These are phyloP conservation scores for Nepenthes alata DNA, from an alignment of 179 eudicot species.

Conservation along the genomic window DNA sequence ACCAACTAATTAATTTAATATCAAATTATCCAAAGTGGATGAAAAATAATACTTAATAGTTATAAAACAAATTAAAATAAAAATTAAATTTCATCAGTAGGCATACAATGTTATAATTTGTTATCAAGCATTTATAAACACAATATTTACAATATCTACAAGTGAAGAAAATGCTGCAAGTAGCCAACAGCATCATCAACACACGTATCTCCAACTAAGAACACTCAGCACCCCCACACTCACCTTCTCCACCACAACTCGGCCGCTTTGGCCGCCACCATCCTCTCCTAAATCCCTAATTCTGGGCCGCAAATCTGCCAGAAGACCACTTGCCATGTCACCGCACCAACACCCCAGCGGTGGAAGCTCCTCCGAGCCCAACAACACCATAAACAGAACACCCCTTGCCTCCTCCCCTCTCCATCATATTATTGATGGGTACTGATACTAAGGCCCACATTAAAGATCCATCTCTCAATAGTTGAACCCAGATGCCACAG, in stretches of 20 bases:
- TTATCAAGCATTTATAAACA: no score
- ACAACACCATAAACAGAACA: slow-evolving; percentile 13
- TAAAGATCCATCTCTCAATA: no score
- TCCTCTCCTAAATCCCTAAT: slow-evolving; percentile 8
- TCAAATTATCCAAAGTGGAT: no score
- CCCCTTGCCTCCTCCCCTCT: slow-evolving; percentile 25
- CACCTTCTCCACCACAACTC: slow-evolving; percentile 28
- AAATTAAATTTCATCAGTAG: no score
- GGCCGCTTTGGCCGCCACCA: not conserved
- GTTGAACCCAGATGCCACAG: no score
- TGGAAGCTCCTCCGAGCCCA: slow-evolving; percentile 41
- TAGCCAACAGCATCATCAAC: slow-evolving; percentile 42
- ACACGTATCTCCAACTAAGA: slow-evolving; percentile 30
- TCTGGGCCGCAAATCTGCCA: slow-evolving; percentile 30
- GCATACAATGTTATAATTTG: no score
- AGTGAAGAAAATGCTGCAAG: slow-evolving; percentile 33
- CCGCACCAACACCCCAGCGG: slow-evolving; percentile 24
- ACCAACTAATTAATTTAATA: no score
- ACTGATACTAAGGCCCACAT: no score
- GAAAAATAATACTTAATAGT: no score
- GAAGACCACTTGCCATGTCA: slow-evolving; percentile 18
- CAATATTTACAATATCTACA: no score
- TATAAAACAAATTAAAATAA: no score
- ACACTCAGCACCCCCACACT: slow-evolving; percentile 37
- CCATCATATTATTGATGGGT: slow-evolving; percentile 16